These are phyloP conservation scores for Bocquillonia castaneifolia DNA, from an alignment of 441 rosid species.

Conservation along the genomic window DNA sequence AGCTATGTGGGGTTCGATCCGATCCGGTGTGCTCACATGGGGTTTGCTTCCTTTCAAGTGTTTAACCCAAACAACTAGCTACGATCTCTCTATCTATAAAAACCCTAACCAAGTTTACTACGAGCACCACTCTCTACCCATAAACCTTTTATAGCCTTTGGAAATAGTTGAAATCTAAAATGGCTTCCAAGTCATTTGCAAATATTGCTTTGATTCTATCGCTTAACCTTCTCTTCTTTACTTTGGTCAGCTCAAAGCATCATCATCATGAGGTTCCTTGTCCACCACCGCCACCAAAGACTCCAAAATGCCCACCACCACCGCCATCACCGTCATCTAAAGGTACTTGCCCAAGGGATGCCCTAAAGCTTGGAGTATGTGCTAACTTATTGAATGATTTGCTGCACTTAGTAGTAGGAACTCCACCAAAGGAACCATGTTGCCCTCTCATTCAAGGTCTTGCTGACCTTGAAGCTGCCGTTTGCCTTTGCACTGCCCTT, in stretches of 20 bases:
- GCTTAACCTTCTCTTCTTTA: slow-evolving; percentile 35
- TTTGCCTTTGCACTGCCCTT: slow-evolving; percentile 47
- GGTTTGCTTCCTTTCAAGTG: no score
- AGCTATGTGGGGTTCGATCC: slow-evolving; percentile 11
- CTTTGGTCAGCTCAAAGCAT: slow-evolving; percentile 30
- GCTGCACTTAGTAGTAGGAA: slow-evolving; percentile 32
- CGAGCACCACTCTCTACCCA: not conserved
- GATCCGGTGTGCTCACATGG: slow-evolving; percentile 18
- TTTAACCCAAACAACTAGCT: not conserved
- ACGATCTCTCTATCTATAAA: slow-evolving; percentile 24
- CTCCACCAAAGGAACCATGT: slow-evolving; percentile 36
- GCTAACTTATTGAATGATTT: slow-evolving; percentile 29
- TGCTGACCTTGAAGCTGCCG: slow-evolving; percentile 43
- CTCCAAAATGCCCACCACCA: slow-evolving; percentile 15
- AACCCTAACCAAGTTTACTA: slow-evolving; percentile 14
- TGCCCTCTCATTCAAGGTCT: slow-evolving; percentile 35
- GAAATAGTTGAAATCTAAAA: not conserved
- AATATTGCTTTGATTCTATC: slow-evolving; percentile 29
- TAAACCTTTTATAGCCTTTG: not conserved
- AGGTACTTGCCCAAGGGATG: slow-evolving; percentile 35
- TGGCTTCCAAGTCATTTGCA: slow-evolving; percentile 35
- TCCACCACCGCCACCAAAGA: slow-evolving; percentile 31
- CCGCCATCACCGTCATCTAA: slow-evolving; percentile 17
- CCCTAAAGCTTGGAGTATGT: slow-evolving; percentile 44
- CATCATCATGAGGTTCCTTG: slow-evolving; percentile 22